These are phyloP conservation scores for Oxyria digyna DNA, from an alignment of 148 eudicot genomes.

Conservation along the genomic window DNA sequence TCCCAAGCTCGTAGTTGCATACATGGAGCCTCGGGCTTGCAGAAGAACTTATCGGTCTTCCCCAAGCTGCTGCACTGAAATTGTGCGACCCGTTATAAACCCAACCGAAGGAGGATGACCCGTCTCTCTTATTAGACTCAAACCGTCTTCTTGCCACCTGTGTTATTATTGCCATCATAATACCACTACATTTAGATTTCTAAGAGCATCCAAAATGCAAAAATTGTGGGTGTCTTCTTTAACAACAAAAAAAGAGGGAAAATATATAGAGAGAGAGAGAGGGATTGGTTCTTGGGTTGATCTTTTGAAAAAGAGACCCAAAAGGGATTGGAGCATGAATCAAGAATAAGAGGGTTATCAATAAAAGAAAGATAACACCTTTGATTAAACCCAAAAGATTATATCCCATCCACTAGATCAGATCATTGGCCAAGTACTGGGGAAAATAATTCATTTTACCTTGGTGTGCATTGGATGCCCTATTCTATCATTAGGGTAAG, in stretches of 20 bases:
- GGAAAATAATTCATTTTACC: slow-evolving; percentile 24
- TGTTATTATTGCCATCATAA: slow-evolving; percentile 1
- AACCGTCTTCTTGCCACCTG: slow-evolving; percentile 89
- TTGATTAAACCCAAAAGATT: neutral
- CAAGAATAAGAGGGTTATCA: no score
- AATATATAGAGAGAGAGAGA: no score
- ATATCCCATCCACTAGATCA: neutral
- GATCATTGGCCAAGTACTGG: neutral
- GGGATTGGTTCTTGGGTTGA: no score
- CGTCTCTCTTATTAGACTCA: slow-evolving; percentile 28
- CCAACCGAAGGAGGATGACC: slow-evolving; percentile 67
- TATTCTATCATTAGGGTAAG: slow-evolving; percentile 47
- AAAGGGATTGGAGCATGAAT: no score
- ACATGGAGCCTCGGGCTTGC: slow-evolving; percentile 49
- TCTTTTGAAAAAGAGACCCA: no score
- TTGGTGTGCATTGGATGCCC: slow-evolving; percentile 88
- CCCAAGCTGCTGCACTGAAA: slow-evolving; percentile 97
- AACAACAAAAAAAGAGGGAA: no score
- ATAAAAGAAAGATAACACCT: neutral
- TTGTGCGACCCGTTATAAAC: slow-evolving; percentile 83
- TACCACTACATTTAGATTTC: neutral
- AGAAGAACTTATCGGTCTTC: slow-evolving; percentile 34
- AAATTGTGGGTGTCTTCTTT: no score
- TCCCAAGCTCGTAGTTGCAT: slow-evolving; percentile 83
- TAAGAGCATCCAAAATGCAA: no score